Percentiles rank a stretch among this genome's conserved stretches.
Conservation (phyloP, 2,329 filamentous ascomycete species). For the Sphaceloma murrayae region DNA sequence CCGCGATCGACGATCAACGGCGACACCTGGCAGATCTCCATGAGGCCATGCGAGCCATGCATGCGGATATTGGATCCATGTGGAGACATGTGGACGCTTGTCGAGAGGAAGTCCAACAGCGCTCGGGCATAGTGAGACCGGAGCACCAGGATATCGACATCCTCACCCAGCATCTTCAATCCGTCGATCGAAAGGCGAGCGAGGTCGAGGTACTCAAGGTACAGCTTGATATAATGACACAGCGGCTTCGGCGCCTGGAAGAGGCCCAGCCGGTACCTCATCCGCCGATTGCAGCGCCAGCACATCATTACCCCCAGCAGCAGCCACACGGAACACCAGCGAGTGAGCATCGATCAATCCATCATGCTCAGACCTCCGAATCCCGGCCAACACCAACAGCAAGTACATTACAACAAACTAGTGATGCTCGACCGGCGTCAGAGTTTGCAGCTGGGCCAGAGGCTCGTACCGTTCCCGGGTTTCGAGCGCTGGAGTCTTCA, state of each 20-base stretch:
- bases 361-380: neutral
- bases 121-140: slow-evolving; percentile 22
- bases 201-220: slow-evolving; percentile 40
- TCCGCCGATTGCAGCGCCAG: slow-evolving; percentile 21
- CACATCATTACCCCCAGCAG: slow-evolving; percentile 16
- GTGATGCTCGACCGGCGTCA: slow-evolving; percentile 25
- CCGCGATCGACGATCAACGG: slow-evolving; percentile 32
- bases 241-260: slow-evolving; percentile 33
- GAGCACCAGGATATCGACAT: slow-evolving; percentile 35
- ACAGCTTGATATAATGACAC: slow-evolving; percentile 41
- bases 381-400: neutral
- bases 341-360: slow-evolving; percentile 17
- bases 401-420: slow-evolving; percentile 16
- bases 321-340: slow-evolving; percentile 16
- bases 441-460: neutral
- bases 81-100: slow-evolving; percentile 31
- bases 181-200: slow-evolving; percentile 35
- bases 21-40: slow-evolving; percentile 34
- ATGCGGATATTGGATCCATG: slow-evolving; percentile 31
- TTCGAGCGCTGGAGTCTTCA: slow-evolving; percentile 17
- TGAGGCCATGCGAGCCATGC: slow-evolving; percentile 32
- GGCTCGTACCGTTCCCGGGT: slow-evolving; percentile 17
- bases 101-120: slow-evolving; percentile 29
- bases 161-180: slow-evolving; percentile 34
- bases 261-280: slow-evolving; percentile 18